Evolutionary conservation across 2,329 filamentous ascomycete genomes (phyloP), one percentile per base, ranked within the genome.

Genomic region (Fusarium sp.): DNA sequence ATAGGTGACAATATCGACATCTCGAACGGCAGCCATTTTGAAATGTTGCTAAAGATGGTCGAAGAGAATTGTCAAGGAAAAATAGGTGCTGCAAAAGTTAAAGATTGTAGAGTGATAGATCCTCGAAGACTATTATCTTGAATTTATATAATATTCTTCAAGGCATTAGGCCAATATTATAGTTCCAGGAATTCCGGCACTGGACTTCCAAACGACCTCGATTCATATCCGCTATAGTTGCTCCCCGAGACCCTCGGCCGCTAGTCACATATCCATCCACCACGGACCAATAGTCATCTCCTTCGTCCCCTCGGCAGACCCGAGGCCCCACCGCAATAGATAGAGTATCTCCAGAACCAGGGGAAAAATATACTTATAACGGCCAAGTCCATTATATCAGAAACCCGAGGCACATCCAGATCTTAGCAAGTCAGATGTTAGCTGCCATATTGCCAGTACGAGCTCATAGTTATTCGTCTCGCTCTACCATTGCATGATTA

Each of bases 71-170:
- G 8, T 12, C 1, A 10, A 17, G 9, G 5, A 0, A 50, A 4
- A 10, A 2, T 30, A 3, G 5, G 28, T 18, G 4, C n/a, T n/a
- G 7, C 1, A 7, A 8, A 18, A 6, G 6, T 13, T 1, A 10
- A 10, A 18, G 22, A 32, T 10, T 13, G 14, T 18, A 13, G 8
- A 1, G 15, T 3, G 3, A 5, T 8, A 8, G 8, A 6, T 18
- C 3, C 15, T 3, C 10, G 13, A 5, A 24, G 3, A 22, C 26
- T 4, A 22, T 28, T 9, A 8, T 12, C 6, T 15, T 6, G 22
- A 18, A 11, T 15, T 50, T 50, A 32, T 32, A n/a, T 18, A 32
- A 3, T 10, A 24, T 32, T 17, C 6, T 3, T 2, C 4, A 17
- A 17, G 0, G 9, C 1, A n/a, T 10, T 4, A 1, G 13, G 9